These are phyloP conservation scores for Leishmania gerbilli DNA, from an alignment of 208 protist species.

Conservation along the genomic window DNA sequence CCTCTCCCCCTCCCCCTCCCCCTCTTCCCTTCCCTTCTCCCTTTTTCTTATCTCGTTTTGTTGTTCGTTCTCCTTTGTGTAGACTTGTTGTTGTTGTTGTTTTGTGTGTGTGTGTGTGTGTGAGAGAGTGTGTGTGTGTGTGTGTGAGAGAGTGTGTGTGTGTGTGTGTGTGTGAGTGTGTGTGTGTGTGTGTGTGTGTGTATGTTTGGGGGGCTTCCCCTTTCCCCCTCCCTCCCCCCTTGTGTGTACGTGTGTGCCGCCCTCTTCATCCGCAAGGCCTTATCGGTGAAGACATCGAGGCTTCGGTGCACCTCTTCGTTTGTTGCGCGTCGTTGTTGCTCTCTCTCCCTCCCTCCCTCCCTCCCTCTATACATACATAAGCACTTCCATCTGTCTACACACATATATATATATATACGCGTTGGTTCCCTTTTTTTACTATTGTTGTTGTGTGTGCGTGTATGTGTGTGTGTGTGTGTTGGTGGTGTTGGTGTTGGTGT, in stretches of 20 bases:
- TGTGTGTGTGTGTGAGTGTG: not conserved
- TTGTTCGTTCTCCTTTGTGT: not conserved
- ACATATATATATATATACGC: not conserved
- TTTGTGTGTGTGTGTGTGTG: too few species aligned
- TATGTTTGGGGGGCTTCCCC: not conserved
- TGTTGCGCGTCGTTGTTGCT: not conserved
- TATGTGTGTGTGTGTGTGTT: conserved; percentile 3
- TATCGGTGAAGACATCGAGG: not conserved
- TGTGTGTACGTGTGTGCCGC: not conserved
- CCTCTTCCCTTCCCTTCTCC: not conserved
- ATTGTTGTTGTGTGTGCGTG: not conserved
- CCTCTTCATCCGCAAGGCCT: not conserved
- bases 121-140: too few species aligned
- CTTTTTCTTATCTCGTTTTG: not conserved
- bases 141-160: not conserved
- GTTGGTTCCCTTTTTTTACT: not conserved
- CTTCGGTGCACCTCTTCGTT: not conserved
- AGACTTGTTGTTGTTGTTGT: not conserved
- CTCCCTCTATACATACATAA: not conserved
- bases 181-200: not conserved
- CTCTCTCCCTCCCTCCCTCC: not conserved
- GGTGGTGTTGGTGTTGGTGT: too few species aligned
- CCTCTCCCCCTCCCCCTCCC: too few species aligned
- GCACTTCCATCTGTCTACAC: not conserved
- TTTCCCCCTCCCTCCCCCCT: not conserved